Evolutionary conservation across 139 green algal species (phyloP), one percentile per base, ranked within the genome.

Genomic region (Diplosphaera chodatii): DNA sequence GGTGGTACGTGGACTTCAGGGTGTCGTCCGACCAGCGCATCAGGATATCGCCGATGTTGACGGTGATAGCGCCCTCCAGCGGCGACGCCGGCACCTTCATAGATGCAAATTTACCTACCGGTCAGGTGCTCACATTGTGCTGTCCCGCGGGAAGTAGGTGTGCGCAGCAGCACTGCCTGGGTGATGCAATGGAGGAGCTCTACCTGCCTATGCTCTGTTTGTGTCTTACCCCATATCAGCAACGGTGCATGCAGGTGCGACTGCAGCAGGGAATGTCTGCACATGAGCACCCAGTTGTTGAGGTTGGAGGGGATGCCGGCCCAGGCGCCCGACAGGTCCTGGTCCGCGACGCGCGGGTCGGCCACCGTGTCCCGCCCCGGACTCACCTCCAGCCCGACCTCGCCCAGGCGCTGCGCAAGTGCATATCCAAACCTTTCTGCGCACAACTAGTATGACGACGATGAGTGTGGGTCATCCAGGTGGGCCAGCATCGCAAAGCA

Each of bases 1-100:
- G 71, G 66, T 81, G 76, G 76, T 81, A 81, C 29, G 76, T 81
- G 40, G 32, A 67, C 67, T 81, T 81, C 31, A 75, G 68, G 0
- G 72, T 41, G 32, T 72, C 76, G 32, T 77, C 75, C 6, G 67
- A 76, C 75, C 75, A 80, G 28, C 75, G 67, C 22, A 67, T 71
- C 1, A 80, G 65, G 21, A 71, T 71, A n/a, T 77, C 76, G 4
- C 76, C 76, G 31, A 81, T 71, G 67, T 81, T 81, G 25, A 81
- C 76, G 3, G 71, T 81, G 34, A 81, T 40, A 66, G 55, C 48
- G 37, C 76, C 76, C 2, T 28, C 63, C 34, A 66, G n/a, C 10
- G 48, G 48, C 10, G 8, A 59, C 40, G 34, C n/a, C 18, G 22
- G 30, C 64, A 68, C 30, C 64, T 68, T 6, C 64, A 40, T 22